Evolutionary conservation across 1,284 basidiomycete genomes (phyloP), one percentile per base, ranked within the genome.

Genomic region (Leccinum solheimii): DNA sequence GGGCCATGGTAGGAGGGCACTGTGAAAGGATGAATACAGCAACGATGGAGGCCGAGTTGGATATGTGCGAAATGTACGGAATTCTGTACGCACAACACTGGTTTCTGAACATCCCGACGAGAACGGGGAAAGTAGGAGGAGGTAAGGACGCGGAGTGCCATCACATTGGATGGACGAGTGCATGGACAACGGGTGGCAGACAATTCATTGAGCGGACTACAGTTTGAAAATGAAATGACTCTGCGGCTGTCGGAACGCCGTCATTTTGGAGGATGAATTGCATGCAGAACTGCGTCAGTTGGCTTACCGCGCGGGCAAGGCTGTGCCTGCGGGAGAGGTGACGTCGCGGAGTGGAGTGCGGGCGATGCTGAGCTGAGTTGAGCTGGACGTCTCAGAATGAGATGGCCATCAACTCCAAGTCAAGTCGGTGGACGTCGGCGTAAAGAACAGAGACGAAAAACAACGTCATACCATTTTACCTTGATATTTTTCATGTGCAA

Each of bases 151-250:
- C 56, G 56, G 62, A 60, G 58, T 49, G 45, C 32, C 16, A 55
- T 65, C 57, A 67, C 48, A 51, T 57, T 56, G 62, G 60, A 60
- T 50, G 58, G 38, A 61, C 16, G 51, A 55, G 59, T n/a, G 70
- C 72, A 66, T 62, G 70, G 62, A 62, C 55, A 60, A 72, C 53
- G 67, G 70, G 69, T 72, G 72, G 69, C 70, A 73, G 70, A 65
- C 38, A 67, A 66, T 73, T 68, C 67, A 74, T 71, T 62, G 55
- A 68, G 69, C 63, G 67, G 71, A 53, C 59, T 62, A 63, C 58
- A 67, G 57, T 45, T 60, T 62, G 55, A 61, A 36, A 71, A 71
- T 72, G 71, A 73, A 74, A 71, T 69, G 69, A 50, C 34, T 61
- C 61, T 72, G 71, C 62, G 48, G 58, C 19, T 58, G 66, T 58